phyloP scores from a whole-genome alignment of 257 asterid genomes.

The Jasminum sambac region DNA sequence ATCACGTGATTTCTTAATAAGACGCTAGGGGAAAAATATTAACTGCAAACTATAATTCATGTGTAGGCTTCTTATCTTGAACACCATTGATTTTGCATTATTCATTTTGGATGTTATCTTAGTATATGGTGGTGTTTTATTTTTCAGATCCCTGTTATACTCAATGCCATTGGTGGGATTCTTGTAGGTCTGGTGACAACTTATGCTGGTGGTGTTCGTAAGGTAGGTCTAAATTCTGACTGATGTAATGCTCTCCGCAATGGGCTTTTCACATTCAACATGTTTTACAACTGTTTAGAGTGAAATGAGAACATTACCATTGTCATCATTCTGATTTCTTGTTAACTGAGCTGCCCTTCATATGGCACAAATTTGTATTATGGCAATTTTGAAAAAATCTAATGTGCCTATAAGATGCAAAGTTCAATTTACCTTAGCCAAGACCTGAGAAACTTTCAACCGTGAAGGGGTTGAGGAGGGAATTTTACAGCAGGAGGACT shows the following conservation, averaged over 20 bases:
- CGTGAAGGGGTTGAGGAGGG: neutral
- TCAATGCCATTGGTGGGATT: slow-evolving; percentile 94
- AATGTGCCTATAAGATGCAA: neutral
- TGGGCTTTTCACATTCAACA: neutral
- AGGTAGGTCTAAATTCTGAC: slow-evolving; percentile 41
- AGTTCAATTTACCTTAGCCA: neutral
- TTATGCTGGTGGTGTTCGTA: slow-evolving; percentile 96
- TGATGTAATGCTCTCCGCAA: neutral
- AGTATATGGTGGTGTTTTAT: neutral
- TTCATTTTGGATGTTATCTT: slow-evolving; percentile 7
- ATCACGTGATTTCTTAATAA: neutral
- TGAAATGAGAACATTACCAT: neutral
- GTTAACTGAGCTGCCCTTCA: slow-evolving; percentile 9
- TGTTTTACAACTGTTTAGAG: neutral
- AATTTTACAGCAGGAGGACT: slow-evolving; percentile 9
- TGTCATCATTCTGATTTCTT: slow-evolving; percentile 1
- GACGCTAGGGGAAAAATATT: neutral
- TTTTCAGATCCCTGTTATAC: slow-evolving; percentile 76
- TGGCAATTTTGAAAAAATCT: neutral
- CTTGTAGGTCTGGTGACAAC: slow-evolving; percentile 96
- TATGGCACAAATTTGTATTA: neutral
- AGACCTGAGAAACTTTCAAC: slow-evolving; percentile 1
- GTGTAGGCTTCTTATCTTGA: neutral
- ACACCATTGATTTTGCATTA: slow-evolving; percentile 4
- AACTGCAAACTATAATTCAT: neutral